A percentile compares a stretch with the other conserved stretches of the same genome.
Conservation (phyloP, 768 basidiomycete genomes). For the Trametes coccinea region DNA sequence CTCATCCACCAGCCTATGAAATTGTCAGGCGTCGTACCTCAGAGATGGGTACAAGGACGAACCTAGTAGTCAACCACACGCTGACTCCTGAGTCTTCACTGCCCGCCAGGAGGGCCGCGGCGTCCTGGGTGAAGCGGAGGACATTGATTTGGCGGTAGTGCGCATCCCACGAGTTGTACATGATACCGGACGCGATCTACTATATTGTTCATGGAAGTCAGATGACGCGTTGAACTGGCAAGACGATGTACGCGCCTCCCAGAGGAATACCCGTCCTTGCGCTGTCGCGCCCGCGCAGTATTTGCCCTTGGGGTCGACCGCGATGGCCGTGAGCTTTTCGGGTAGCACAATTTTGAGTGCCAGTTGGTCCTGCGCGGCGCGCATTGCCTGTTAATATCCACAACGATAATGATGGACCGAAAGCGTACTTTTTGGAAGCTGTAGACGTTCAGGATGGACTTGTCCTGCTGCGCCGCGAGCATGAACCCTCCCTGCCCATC, state of each 20-base stretch:
- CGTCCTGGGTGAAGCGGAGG: conserved; percentile 81
- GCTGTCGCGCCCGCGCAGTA: conserved; percentile 88
- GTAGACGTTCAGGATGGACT: conserved; percentile 87
- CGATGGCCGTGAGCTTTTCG: conserved; percentile 82
- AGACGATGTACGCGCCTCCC: conserved; percentile 71
- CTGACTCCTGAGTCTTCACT: conserved; percentile 89
- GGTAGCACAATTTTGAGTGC: conserved; percentile 84
- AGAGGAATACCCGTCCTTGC: conserved; percentile 89
- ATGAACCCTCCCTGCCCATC: conserved; percentile 82
- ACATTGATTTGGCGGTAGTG: conserved; percentile 90
- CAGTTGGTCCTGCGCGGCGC: conserved; percentile 74
- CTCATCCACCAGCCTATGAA: conserved; percentile 69
- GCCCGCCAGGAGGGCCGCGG: conserved; percentile 76
- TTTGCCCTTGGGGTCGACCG: conserved; percentile 67
- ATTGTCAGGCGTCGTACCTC: neutral
- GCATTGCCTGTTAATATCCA: neutral
- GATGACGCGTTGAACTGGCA: neutral
- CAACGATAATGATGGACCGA: neutral
- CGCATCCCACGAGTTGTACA: conserved; percentile 91
- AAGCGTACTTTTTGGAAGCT: conserved; percentile 84
- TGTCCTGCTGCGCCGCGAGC: conserved; percentile 83
- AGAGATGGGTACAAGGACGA: conserved; percentile 26
- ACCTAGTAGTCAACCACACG: conserved; percentile 91
- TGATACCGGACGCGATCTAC: conserved; percentile 89
- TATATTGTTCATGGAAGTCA: conserved; percentile 10